Base-by-base conservation (phyloP, 345 rosid genomes). In the Citrus hindsii region DNA sequence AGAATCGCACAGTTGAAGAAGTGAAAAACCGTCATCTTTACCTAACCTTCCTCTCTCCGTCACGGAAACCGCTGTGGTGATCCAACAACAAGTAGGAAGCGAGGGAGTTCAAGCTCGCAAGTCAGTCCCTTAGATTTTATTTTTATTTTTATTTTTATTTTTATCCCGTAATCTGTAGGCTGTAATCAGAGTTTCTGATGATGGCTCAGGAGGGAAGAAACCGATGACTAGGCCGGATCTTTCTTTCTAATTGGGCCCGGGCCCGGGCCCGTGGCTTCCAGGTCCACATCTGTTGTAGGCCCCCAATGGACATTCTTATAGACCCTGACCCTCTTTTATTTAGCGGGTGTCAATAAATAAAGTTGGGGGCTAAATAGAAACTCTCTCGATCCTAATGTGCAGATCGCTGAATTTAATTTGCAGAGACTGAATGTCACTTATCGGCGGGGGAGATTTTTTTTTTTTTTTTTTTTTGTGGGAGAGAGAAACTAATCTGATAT, bases 1-100 rank as follows among this genome's bases (percentile, higher is more conserved):
- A 95, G 95, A 85, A 95, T 95, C 38, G 99, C 98, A 75, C 99
- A 95, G 88, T 95, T 95, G 91, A 95, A 94, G 90, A 95, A 95
- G 87, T 95, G 99, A 76, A 95, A 95, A 64, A 93, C 71, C 82
- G 99, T 95, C 99, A 95, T 95, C 66, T 68, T 60, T 71, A 9
- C 46, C 19, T 14, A 9, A 24, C 16, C 28, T 63, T 30, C 24
- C 42, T 14, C 58, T 8, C 60, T 27, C 58, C 24, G 48, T 67
- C 48, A 74, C 75, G 27, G 8, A 4, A 46, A 42, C 48, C 21
- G 42, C 61, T 9, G 42, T 38, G 40, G 19, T n/a, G 60, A 58
- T 46, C 25, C 53, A 35, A 25, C 62, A 24, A 40, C 9, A 2
- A 38, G 32, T 22, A 69, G 63, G 59, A 64, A 27, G 74, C 27